These are phyloP conservation scores for Vitis hybrid DNA, from an alignment of 177 flowering plant genomes.

Conservation along the genomic window DNA sequence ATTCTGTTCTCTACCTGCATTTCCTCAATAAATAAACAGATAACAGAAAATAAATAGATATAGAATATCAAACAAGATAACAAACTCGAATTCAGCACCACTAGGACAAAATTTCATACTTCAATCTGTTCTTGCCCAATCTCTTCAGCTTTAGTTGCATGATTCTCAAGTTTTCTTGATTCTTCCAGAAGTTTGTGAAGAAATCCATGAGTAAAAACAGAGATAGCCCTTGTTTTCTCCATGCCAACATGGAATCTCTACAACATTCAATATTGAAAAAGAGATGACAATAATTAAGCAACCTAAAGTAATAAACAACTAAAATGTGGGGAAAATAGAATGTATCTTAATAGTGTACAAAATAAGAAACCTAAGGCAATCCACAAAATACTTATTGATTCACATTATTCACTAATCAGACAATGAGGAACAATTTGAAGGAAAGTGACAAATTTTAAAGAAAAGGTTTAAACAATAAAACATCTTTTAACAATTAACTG, in stretches of 20 bases:
- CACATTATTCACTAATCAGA: too few relatives aligned
- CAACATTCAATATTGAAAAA: constrained; percentile 3
- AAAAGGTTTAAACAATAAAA: not conserved
- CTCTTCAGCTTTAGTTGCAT: constrained; percentile 46
- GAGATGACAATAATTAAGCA: not conserved
- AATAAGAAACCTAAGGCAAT: too few relatives aligned
- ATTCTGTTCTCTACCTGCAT: too few relatives aligned
- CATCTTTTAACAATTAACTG: constrained; percentile 31
- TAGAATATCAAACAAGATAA: too few relatives aligned
- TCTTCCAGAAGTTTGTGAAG: constrained; percentile 57
- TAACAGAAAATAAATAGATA: too few relatives aligned
- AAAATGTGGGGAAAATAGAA: not conserved
- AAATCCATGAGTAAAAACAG: constrained; percentile 49
- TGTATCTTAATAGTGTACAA: too few relatives aligned
- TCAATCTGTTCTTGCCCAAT: not conserved
- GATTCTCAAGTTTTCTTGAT: constrained; percentile 46
- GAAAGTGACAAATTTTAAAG: not conserved
- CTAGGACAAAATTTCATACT: too few relatives aligned
- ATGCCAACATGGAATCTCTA: constrained; percentile 61
- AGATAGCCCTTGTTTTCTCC: constrained; percentile 39
- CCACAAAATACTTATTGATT: too few relatives aligned
- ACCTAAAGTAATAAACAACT: not conserved
- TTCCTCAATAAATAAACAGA: too few relatives aligned
- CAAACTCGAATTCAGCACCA: too few relatives aligned
- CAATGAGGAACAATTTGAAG: too few relatives aligned